Evolutionary conservation across 2,329 filamentous ascomycete species (phyloP).

Genomic region (Colletotrichum theobromicola): DNA sequence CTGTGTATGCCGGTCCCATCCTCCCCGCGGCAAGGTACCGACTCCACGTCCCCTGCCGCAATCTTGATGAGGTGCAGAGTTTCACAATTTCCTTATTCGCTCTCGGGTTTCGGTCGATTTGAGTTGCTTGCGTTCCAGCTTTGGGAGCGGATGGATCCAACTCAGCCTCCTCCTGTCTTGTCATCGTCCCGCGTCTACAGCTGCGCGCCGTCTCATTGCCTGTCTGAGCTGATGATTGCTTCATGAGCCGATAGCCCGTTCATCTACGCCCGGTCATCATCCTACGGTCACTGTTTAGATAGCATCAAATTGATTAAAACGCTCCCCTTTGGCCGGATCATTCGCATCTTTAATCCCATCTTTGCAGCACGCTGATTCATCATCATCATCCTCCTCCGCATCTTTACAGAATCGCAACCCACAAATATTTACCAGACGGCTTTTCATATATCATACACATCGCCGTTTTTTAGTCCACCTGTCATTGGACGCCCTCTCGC

Average conservation of each 20-base stretch:
- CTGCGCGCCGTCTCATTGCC: slow-evolving; percentile 17
- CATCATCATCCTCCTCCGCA: background rate
- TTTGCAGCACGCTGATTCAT: slow-evolving; percentile 8
- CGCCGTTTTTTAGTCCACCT: background rate
- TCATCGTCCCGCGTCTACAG: slow-evolving; percentile 16
- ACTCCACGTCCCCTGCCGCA: background rate
- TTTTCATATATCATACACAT: background rate
- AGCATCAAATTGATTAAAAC: slow-evolving; percentile 19
- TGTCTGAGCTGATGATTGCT: slow-evolving; percentile 20
- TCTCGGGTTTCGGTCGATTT: slow-evolving; percentile 7
- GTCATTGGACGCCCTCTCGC: background rate
- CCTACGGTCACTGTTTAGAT: background rate
- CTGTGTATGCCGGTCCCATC: slow-evolving; percentile 4
- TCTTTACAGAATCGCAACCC: background rate
- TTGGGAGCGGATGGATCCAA: background rate
- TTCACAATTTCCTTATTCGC: slow-evolving; percentile 9
- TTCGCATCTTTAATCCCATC: background rate
- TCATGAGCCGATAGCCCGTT: slow-evolving; percentile 9
- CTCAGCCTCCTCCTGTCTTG: slow-evolving; percentile 21
- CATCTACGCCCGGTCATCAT: background rate
- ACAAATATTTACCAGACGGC: background rate
- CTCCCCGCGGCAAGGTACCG: background rate
- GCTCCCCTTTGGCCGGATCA: slow-evolving; percentile 1
- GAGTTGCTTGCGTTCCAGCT: background rate
- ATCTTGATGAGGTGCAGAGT: slow-evolving; percentile 18